phyloP scores from a whole-genome alignment of 805 yeast species.

The Wickerhamomyces sydowiorum region DNA sequence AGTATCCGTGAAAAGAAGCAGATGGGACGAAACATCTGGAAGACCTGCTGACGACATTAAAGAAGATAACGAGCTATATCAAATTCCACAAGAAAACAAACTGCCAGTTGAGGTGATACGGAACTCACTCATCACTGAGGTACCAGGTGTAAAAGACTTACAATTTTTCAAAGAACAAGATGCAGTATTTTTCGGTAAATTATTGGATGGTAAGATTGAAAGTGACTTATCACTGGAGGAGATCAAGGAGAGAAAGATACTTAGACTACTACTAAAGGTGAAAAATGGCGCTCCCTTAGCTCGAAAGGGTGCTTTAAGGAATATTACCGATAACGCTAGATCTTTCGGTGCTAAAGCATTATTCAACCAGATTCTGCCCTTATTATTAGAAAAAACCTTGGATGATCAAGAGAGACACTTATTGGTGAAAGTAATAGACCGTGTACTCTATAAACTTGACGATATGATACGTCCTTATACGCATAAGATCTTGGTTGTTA shows the following conservation, averaged over 20 bases:
- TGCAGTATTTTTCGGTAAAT: conserved; percentile 60
- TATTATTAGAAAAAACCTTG: conserved; percentile 62
- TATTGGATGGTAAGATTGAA: conserved; percentile 32
- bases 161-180: conserved; percentile 71
- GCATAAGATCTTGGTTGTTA: conserved; percentile 62
- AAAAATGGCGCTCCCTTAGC: conserved; percentile 72
- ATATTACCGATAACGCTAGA: conserved; percentile 56
- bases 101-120: conserved; percentile 23
- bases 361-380: conserved; percentile 68
- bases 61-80: conserved; percentile 30
- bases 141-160: conserved; percentile 62
- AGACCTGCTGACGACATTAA: neutral
- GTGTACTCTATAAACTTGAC: conserved; percentile 63
- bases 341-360: conserved; percentile 64
- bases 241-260: conserved; percentile 49
- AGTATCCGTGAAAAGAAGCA: conserved; percentile 20
- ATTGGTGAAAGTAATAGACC: conserved; percentile 67
- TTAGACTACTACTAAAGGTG: conserved; percentile 59
- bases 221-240: conserved; percentile 43
- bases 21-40: conserved; percentile 25
- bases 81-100: conserved; percentile 45
- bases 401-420: conserved; percentile 83
- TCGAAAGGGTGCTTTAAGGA: conserved; percentile 65
- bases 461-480: conserved; percentile 67
- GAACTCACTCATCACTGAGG: conserved; percentile 41